A percentile compares a stretch with the other conserved stretches of the same genome.
Conservation (phyloP, 768 basidiomycete genomes). For the Punctularia strigosozonata region DNA sequence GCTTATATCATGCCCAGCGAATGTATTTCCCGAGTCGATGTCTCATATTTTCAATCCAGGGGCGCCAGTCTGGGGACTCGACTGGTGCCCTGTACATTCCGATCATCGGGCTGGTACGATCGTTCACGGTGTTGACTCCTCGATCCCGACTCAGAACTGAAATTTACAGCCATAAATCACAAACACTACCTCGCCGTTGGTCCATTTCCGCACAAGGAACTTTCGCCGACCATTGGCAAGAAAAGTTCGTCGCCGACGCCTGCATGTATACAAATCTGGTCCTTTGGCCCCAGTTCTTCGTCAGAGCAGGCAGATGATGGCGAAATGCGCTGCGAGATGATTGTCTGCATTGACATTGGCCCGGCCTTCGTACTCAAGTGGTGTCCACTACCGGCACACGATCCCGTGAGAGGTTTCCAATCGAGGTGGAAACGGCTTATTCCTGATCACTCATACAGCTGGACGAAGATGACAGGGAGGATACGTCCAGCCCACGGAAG, state of each 20-base stretch:
- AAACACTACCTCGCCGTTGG: constrained; percentile 82
- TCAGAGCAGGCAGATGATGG: constrained; percentile 18
- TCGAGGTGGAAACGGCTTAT: no score
- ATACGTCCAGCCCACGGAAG: constrained; percentile 29
- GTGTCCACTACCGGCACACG: constrained; percentile 85
- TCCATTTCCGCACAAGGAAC: constrained; percentile 52
- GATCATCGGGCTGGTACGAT: constrained; percentile 42
- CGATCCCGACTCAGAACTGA: constrained; percentile 21
- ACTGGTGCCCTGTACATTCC: constrained; percentile 82
- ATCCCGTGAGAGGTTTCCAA: constrained; percentile 29
- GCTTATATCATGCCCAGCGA: constrained; percentile 29
- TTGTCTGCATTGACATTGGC: constrained; percentile 75
- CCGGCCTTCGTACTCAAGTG: constrained; percentile 77
- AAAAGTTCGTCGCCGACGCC: constrained; percentile 40
- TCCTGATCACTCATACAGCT: no score
- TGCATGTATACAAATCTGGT: constrained; percentile 86
- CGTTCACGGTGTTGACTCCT: not conserved
- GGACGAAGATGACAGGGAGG: not conserved
- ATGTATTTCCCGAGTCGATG: constrained; percentile 43
- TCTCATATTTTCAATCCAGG: constrained; percentile 78
- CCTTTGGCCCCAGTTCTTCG: constrained; percentile 19
- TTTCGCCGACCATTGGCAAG: constrained; percentile 56
- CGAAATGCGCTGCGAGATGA: constrained; percentile 67
- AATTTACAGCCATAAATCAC: constrained; percentile 31
- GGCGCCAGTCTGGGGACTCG: constrained; percentile 80